Evolutionary conservation across 371 early-diverging fungal species (phyloP).

Genomic region (Rhizopus arrhizus): DNA sequence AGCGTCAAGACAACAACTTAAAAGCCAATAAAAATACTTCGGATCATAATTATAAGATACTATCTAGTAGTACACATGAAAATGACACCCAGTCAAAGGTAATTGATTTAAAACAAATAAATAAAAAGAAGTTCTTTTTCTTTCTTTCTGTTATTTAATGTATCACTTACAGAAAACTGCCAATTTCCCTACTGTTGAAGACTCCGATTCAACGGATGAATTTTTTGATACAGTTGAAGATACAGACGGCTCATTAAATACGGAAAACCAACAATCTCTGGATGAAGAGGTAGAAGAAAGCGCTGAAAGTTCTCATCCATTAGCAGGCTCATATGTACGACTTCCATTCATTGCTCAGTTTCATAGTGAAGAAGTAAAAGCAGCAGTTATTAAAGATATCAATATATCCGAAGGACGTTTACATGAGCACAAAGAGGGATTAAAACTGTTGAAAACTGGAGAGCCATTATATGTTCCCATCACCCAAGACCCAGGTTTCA

Average conservation of each 20-base stretch:
- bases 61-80: not conserved
- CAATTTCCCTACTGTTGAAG: constrained; percentile 12
- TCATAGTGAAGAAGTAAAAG: constrained; percentile 16
- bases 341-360: constrained; percentile 12
- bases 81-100: not conserved
- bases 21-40: not conserved
- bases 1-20: constrained; percentile 23
- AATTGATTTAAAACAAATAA: not conserved
- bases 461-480: constrained; percentile 71
- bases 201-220: constrained; percentile 19
- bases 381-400: constrained; percentile 30
- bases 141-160: not conserved
- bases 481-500: constrained; percentile 77
- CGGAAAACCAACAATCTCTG: not conserved
- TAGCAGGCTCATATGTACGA: constrained; percentile 1
- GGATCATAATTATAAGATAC: not conserved
- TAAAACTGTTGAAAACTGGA: constrained; percentile 52
- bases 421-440: constrained; percentile 24
- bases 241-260: constrained; percentile 10
- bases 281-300: constrained; percentile 16
- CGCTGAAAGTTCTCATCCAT: not conserved
- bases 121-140: not conserved
- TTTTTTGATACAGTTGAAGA: constrained; percentile 28
- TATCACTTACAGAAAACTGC: not conserved
- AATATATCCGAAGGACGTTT: constrained; percentile 36